Conservation (phyloP, 192 early-diverging fungal species). For the Umbelopsis sp. region DNA sequence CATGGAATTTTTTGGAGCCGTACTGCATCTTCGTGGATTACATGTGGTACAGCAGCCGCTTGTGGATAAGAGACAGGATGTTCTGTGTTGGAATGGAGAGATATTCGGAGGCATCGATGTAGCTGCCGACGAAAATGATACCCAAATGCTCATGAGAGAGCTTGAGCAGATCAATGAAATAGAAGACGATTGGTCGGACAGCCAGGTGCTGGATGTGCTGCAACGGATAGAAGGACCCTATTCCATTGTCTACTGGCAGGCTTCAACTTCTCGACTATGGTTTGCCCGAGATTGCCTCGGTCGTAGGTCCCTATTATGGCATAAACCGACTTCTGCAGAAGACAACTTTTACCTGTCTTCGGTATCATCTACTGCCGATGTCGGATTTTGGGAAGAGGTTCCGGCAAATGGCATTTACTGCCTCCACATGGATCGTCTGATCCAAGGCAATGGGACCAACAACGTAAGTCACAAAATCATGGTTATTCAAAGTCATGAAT, state of each 20-base stretch:
- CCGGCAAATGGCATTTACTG: conserved; percentile 79
- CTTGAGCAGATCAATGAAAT: conserved; percentile 40
- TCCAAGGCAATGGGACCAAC: neutral
- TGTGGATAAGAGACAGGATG: conserved; percentile 46
- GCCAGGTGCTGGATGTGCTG: conserved; percentile 47
- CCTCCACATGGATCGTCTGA: conserved; percentile 48
- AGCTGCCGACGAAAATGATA: conserved; percentile 58
- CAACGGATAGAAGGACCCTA: conserved; percentile 76
- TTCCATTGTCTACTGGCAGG: conserved; percentile 75
- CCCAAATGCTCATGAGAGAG: conserved; percentile 43
- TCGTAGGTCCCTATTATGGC: conserved; percentile 77
- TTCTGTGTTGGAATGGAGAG: conserved; percentile 90
- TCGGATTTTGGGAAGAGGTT: conserved; percentile 68
- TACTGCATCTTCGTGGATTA: conserved; percentile 73
- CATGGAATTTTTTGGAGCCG: conserved; percentile 55
- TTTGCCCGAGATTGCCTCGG: conserved; percentile 90
- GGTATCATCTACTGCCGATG: conserved; percentile 21
- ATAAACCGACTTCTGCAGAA: conserved; percentile 38
- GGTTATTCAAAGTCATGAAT: neutral
- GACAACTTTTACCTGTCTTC: conserved; percentile 45
- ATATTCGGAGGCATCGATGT: conserved; percentile 77
- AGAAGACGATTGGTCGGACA: conserved; percentile 31
- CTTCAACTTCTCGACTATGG: conserved; percentile 54
- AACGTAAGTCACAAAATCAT: too few species aligned
- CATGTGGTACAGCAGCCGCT: conserved; percentile 61